Evolutionary conservation across 169 alveolate genomes (phyloP), one percentile per base, ranked within the genome.

Genomic region (Plasmodium knowlesi): DNA sequence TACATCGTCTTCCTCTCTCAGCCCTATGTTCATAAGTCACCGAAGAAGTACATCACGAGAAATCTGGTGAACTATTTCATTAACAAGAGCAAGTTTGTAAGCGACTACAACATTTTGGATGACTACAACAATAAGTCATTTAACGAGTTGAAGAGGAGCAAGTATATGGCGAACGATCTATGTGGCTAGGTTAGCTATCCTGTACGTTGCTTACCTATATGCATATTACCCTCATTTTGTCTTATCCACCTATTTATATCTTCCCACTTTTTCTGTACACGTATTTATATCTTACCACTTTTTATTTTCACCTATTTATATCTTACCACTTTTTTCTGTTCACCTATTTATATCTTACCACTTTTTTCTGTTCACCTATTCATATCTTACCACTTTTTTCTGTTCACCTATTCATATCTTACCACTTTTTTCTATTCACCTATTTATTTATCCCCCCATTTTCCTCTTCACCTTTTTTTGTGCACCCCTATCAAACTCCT

Each of bases 11-110:
- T 86, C 81, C 81, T 86, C 14, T 86, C 93, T 12, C 93, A 86
- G 70, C 93, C 93, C 6, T 86, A 86, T 67, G 54, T 86, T 74
- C 93, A 86, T 22, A 86, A 86, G 28, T 86, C 93, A 5, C 73
- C 93, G 4, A 76, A 86, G 12, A 86, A 86, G 70, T 86, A 86
- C 30, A 16, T 79, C 16, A 86, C 93, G 1, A 86, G 74, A 19
- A 78, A 84, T 46, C 53, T 86, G 80, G 88, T 86, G 53, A 74
- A 86, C 30, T 86, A 86, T 67, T 86, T 86, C 12, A 74, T 86
- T 53, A 86, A 86, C 28, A 86, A 86, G 46, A 74, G 93, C 70
- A 86, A 37, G 43, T 78, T 86, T 53, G 84, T 74, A 5, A 86
- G 80, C 16, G 93, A 86, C 70, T 74, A 78, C 70, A 76, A 86